Evolutionary conservation across 176 grass and related monocot species (phyloP), one percentile per base, ranked within the genome.

Genomic region (Hordeum marinum): DNA sequence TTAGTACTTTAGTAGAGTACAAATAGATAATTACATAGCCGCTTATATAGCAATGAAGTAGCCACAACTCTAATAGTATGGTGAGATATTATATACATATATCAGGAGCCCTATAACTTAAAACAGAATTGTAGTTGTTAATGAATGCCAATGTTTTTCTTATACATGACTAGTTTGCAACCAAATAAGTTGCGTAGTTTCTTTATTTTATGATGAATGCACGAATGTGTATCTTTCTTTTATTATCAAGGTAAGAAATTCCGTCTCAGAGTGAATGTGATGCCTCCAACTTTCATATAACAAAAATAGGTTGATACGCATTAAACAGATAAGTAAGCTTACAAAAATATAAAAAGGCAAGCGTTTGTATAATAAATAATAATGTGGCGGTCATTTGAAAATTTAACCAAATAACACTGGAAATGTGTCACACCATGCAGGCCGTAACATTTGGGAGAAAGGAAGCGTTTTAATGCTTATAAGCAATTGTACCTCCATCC

Each of bases 401-500:
- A 75, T 75, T 52, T 75, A 52, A 75, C 20, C 54, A 20, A 39
- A 39, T 69, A 58, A 70, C 46, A 81, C 64, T 72, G 24, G 73
- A 63, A 52, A 46, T 26, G 54, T 82, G 21, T 12, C 50, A 67
- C 71, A 83, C 24, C 21, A 39, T 40, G n/a, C 55, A 54, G 63
- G 40, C 43, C 37, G 68, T 68, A 80, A 89, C 48, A 62, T 21
- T 68, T 4, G 12, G 46, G 29, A 76, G 73, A 65, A n/a, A 77
- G 15, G 35, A 58, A 60, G 40, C n/a, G 75, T 72, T 77, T 77
- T 66, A 68, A 60, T 39, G 39, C 6, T 69, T 39, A 62, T 78
- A 76, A 88, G 64, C 75, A 55, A 68, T 72, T 61, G 74, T 92
- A 98, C 95, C 93, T 98, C 95, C 93, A 95, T 13, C 39, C 85